Percentiles rank a stretch among this genome's conserved stretches.
phyloP scores from a whole-genome alignment of 2,329 filamentous ascomycete genomes.

The Aspergillus ustus region DNA sequence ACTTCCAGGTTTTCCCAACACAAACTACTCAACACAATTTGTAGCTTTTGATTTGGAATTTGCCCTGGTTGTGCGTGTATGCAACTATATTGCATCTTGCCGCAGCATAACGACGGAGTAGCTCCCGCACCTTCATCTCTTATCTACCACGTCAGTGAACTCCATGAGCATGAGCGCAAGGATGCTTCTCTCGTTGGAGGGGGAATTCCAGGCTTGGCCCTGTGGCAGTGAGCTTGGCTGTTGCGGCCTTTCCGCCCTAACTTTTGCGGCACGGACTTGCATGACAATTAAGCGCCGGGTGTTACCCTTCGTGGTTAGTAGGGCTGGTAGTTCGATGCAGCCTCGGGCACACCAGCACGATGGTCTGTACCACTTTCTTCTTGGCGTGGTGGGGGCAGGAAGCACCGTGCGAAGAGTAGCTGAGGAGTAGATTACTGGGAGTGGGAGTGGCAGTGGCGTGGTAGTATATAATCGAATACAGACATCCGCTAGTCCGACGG shows the following conservation, averaged over 20 bases:
- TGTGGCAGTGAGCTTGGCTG: background rate
- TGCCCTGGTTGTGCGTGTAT: too few relatives aligned
- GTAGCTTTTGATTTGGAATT: too few relatives aligned
- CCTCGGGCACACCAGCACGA: too few relatives aligned
- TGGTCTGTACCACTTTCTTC: too few relatives aligned
- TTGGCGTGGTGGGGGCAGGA: too few relatives aligned
- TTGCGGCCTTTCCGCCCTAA: too few relatives aligned
- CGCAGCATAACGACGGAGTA: background rate
- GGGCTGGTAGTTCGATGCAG: background rate
- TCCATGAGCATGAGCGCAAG: background rate
- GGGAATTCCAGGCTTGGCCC: background rate
- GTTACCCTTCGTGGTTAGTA: background rate
- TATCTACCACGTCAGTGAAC: background rate
- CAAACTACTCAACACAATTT: too few relatives aligned
- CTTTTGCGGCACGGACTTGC: background rate
- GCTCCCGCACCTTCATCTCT: background rate
- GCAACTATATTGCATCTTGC: too few relatives aligned
- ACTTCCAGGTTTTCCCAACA: too few relatives aligned
- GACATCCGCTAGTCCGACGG: background rate
- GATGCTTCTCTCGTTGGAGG: background rate
- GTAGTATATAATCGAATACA: background rate
- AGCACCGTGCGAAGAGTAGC: too few relatives aligned
- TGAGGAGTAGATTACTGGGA: background rate
- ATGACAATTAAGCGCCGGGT: background rate
- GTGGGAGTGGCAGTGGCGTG: background rate